Evolutionary conservation across 169 alveolate species (phyloP).

Genomic region (Cyclospora cayetanensis): DNA sequence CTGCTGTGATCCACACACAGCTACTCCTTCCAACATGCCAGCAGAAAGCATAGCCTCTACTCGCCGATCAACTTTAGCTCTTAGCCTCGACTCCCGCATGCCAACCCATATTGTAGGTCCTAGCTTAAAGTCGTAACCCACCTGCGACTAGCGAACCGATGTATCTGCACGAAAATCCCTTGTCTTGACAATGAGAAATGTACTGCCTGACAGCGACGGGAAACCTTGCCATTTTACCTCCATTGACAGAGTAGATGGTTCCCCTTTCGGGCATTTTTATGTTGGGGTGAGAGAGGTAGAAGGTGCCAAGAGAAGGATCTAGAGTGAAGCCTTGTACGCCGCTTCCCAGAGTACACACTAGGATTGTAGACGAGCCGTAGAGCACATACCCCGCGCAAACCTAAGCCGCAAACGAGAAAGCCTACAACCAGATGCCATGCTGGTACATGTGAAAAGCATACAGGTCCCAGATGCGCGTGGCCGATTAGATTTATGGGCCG

Average conservation of each 20-base stretch:
- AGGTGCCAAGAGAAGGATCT: constrained; percentile 78
- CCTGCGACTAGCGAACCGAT: constrained; percentile 79
- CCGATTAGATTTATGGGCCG: neutral
- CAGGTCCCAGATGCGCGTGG: neutral
- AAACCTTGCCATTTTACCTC: constrained; percentile 76
- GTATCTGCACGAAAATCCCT: constrained; percentile 69
- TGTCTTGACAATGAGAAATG: constrained; percentile 52
- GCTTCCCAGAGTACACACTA: constrained; percentile 66
- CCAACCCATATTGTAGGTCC: too few species aligned
- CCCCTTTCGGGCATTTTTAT: constrained; percentile 69
- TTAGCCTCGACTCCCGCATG: too few species aligned
- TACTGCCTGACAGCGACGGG: constrained; percentile 56
- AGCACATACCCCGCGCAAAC: constrained; percentile 81
- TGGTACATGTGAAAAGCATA: neutral
- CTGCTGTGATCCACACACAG: too few species aligned
- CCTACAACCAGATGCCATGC: neutral
- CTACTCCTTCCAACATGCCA: too few species aligned
- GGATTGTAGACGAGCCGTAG: constrained; percentile 78
- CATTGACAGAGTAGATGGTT: constrained; percentile 74
- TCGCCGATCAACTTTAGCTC: too few species aligned
- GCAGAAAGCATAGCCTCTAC: too few species aligned
- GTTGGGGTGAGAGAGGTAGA: constrained; percentile 76
- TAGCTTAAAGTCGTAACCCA: too few species aligned
- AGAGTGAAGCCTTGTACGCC: constrained; percentile 79
- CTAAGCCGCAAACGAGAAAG: constrained; percentile 5